Evolutionary conservation across 768 basidiomycete genomes (phyloP).

Genomic region (Steccherinum ochraceum): DNA sequence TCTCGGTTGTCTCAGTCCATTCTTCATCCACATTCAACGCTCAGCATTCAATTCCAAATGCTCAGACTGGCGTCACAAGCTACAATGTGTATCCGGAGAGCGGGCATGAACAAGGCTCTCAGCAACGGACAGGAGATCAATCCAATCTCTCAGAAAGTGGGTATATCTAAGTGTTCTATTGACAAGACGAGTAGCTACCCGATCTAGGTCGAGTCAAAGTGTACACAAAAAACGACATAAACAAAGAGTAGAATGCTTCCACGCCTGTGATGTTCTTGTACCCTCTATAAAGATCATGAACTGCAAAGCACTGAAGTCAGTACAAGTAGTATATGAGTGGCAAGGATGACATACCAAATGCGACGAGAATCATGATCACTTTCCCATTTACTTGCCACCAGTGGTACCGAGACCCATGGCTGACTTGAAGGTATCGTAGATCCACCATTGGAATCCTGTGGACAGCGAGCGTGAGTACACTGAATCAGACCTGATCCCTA

Average conservation of each 20-base stretch:
- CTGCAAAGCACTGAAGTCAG: no score
- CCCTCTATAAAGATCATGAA: not conserved
- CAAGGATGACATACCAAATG: not conserved
- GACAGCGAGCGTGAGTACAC: conserved; percentile 24
- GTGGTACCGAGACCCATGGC: conserved; percentile 84
- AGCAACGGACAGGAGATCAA: no score
- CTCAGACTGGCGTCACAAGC: no score
- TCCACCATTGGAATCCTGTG: conserved; percentile 90
- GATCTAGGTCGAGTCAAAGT: not conserved
- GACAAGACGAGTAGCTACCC: not conserved
- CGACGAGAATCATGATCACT: not conserved
- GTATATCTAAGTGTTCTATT: not conserved
- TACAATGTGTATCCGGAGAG: no score
- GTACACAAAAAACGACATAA: not conserved
- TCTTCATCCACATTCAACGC: no score
- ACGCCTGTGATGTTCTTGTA: not conserved
- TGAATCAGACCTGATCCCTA: not conserved
- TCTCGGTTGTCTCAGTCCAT: no score
- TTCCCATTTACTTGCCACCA: conserved; percentile 59
- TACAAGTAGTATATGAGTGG: not conserved
- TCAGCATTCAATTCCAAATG: no score
- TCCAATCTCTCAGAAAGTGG: no score
- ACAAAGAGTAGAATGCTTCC: not conserved
- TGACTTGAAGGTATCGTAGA: conserved; percentile 83
- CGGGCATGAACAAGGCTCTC: no score